Evolutionary conservation across 352 stramenopile genomes (phyloP), one percentile per base, ranked within the genome.

Genomic region (Blastocystis sp.): DNA sequence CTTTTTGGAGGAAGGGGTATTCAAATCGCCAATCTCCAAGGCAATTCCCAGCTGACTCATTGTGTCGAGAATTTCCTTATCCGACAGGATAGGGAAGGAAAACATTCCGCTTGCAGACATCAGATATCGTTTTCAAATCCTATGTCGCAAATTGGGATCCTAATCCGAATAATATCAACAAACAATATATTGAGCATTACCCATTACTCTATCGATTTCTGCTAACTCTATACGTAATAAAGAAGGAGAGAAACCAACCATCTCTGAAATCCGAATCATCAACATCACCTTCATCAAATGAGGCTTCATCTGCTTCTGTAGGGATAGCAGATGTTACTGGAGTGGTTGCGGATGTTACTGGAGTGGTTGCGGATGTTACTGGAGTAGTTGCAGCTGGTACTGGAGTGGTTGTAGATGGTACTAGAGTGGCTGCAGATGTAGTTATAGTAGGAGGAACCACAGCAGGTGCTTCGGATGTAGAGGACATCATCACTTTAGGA

Each of bases 31-130:
- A 51, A 64, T 64, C 35, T 84, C 73, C 44, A 84, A 27, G 22
- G 73, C 42, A 84, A 84, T 84, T 24, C 37, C 53, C 15, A 84
- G 27, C 53, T 84, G 73, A 22, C 68, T 66, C 73, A 84, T 84
- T 19, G 30, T 60, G 48, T 84, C 53, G 42, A 84, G n/a, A 24
- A 84, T 84, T 27, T 84, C 73, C 27, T 64, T 62, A 35, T 84
- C 73, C 56, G 48, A 44, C 17, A 84, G 53, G 51, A 84, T 84
- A 4, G 73, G 73, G 68, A 84, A 84, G 22, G 73, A 84, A 60
- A 64, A 84, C 22, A 42, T 64, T 27, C 51, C 73, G 51, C 48
- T 40, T 22, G 42, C 48, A 84, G 42, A 62, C 24, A 66, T 76
- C 40, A 15, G 24, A 48, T 48, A 48, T 70, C 60, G 17, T 37